Percentiles rank a stretch among this genome's conserved stretches.
phyloP scores from a whole-genome alignment of 2,329 filamentous ascomycete species.

The Endocalyx cinctus region DNA sequence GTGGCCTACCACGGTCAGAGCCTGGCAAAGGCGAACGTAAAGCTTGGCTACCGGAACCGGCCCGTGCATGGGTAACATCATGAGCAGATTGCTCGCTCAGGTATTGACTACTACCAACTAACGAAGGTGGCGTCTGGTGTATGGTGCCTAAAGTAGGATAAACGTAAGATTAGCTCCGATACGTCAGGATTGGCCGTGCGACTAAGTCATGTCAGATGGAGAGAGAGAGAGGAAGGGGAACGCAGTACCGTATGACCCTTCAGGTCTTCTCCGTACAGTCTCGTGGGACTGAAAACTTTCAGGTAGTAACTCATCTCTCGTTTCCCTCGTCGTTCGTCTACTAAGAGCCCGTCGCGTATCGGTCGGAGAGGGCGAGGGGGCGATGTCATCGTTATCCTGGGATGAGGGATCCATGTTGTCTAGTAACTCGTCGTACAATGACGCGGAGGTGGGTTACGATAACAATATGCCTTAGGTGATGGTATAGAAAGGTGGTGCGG shows the following conservation, averaged over 20 bases:
- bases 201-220: too few species aligned
- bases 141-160: slow-evolving; percentile 24
- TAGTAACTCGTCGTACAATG: slow-evolving; percentile 10
- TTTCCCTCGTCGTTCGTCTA: slow-evolving; percentile 25
- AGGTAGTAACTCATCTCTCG: slow-evolving; percentile 40
- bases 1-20: slow-evolving; percentile 44
- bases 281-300: slow-evolving; percentile 57
- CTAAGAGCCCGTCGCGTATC: slow-evolving; percentile 42
- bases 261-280: slow-evolving; percentile 54
- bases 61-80: slow-evolving; percentile 35
- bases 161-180: slow-evolving; percentile 18
- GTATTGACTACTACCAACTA: slow-evolving; percentile 19
- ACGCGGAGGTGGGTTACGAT: slow-evolving; percentile 11
- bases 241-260: too few species aligned
- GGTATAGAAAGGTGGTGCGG: too few species aligned
- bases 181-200: too few species aligned
- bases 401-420: slow-evolving; percentile 41
- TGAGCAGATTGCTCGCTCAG: slow-evolving; percentile 32
- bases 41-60: slow-evolving; percentile 24
- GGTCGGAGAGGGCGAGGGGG: slow-evolving; percentile 41
- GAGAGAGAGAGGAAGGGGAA: too few species aligned
- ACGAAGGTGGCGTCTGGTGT: slow-evolving; percentile 27
- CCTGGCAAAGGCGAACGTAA: slow-evolving; percentile 42
- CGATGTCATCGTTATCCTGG: slow-evolving; percentile 33
- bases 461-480: slow-evolving; percentile 7